Base-by-base conservation (phyloP, 257 asterid genomes). In the Eustoma russellianum region DNA sequence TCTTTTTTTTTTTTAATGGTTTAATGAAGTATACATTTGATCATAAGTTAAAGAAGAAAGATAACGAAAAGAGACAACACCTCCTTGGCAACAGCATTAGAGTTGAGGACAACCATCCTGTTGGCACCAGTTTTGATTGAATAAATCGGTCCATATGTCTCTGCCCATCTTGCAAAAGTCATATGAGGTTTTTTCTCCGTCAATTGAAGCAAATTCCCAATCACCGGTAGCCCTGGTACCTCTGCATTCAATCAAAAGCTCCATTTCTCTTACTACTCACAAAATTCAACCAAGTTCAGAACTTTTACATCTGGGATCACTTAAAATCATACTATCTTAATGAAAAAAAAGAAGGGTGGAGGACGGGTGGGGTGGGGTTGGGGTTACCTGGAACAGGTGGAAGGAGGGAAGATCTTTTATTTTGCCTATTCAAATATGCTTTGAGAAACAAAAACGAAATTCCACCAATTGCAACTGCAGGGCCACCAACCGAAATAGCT, bases 161-260 rank as follows among this genome's bases (percentile, higher is more conserved):
- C 78, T 16, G 90, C 93, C 94, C 93, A 89, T 52, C 72, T 81
- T 17, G 83, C 68, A 56, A 89, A 89, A 15, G 95, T 86, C 55
- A 71, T 83, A 78, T 81, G 75, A 24, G 97, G 94, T 38, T 89
- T 89, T 77, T 86, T 89, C 77, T 81, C 94, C 60, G 78, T 86
- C 50, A 89, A 54, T 59, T 89, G 90, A 65, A 89, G 75, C 70
- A 89, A 60, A 70, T 85, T 89, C 33, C 95, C 97, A 3, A 86
- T 55, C 65, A 83, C 69, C 5, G 95, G 94, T 44, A 83, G 50
- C 10, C 97, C 97, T 17, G 88, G 83, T 13, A 89, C 76, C 64
- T 57, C 97, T 86, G 81, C 87, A 79, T 17, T 57, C 49, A 73
- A 69, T 17, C 9, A 41, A 17, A 5, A 67, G 79, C 65, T 76